Evolutionary conservation across 2,329 filamentous ascomycete species (phyloP).

Genomic region (Monosporascus sp.): DNA sequence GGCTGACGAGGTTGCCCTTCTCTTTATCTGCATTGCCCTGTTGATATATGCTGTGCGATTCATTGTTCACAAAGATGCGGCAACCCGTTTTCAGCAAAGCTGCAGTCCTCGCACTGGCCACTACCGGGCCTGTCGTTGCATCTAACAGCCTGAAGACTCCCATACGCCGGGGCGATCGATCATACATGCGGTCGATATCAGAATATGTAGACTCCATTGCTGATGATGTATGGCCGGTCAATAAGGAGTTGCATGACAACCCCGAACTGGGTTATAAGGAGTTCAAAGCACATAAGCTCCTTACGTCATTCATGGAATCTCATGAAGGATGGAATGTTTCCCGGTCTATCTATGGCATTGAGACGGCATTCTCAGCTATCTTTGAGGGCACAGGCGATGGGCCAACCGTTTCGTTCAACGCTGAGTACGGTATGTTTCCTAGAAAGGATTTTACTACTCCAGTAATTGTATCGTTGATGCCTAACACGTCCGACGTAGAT

Average conservation of each 20-base stretch:
- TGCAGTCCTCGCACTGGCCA: neutral
- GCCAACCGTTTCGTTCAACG: conserved; percentile 38
- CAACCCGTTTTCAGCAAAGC: neutral
- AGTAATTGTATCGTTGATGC: neutral
- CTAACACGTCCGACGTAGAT: conserved; percentile 13
- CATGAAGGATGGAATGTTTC: conserved; percentile 36
- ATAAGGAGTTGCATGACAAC: conserved; percentile 39
- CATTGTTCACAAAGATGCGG: neutral
- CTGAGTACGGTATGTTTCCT: conserved; percentile 27
- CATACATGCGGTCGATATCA: neutral
- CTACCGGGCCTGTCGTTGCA: neutral
- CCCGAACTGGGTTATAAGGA: conserved; percentile 40
- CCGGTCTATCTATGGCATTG: conserved; percentile 34
- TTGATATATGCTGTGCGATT: neutral
- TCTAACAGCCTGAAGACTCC: neutral
- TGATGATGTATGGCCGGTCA: conserved; percentile 30
- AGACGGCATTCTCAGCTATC: conserved; percentile 39
- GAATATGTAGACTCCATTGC: neutral
- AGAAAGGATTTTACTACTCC: neutral
- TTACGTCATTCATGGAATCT: conserved; percentile 32
- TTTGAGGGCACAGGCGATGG: conserved; percentile 33
- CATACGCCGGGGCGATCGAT: neutral
- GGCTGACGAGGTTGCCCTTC: too few relatives aligned
- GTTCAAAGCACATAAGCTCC: conserved; percentile 34
- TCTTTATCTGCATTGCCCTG: too few relatives aligned